Evolutionary conservation across 2,329 filamentous ascomycete genomes (phyloP), one percentile per base, ranked within the genome.

Genomic region (Simplicillium sp.): DNA sequence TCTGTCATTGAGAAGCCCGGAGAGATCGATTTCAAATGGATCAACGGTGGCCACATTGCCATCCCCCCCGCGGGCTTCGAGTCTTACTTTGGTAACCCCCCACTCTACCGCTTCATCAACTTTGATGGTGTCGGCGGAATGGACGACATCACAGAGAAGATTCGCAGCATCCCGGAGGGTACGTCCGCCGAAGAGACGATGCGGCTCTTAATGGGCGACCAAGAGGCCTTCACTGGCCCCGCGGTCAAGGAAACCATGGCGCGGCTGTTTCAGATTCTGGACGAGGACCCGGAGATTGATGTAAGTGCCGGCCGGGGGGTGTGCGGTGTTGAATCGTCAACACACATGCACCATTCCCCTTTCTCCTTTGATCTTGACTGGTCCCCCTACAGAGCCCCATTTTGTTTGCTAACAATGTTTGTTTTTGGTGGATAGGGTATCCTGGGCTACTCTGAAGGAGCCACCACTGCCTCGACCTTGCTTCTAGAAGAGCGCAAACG

Each of bases 361-460:
- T 25, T 25, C n/a, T 25, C 20, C 20, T 9, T 9, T 9, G 9
- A 25, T 9, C 20, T 25, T 25, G 20, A 9, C 20, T 25, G 20
- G 5, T 25, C 9, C n/a, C n/a, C n/a, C 20, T 25, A 25, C 20
- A 25, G 20, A 25, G 20, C 20, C 20, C 20, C 20, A 25, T 25
- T n/a, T 18, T 43, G n/a, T 11, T 25, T 14, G 34, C 28, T 11
- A 15, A 33, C 31, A 14, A n/a, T 20, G 32, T 16, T 15, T 11
- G 8, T 2, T 3, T 12, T 16, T 28, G 15, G 16, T 14, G 14
- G 11, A 38, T 32, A 57, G 51, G 75, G 71, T 3, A 69, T 80
- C 36, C 64, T 80, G 14, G 76, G 76, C 1, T 80, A 79, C 49
- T 78, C 74, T 0, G 75, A 80, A 51, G 76, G 76, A 3, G 74